phyloP scores from a whole-genome alignment of 2,329 filamentous ascomycete species.

The Fusarium pseudograminearum region DNA sequence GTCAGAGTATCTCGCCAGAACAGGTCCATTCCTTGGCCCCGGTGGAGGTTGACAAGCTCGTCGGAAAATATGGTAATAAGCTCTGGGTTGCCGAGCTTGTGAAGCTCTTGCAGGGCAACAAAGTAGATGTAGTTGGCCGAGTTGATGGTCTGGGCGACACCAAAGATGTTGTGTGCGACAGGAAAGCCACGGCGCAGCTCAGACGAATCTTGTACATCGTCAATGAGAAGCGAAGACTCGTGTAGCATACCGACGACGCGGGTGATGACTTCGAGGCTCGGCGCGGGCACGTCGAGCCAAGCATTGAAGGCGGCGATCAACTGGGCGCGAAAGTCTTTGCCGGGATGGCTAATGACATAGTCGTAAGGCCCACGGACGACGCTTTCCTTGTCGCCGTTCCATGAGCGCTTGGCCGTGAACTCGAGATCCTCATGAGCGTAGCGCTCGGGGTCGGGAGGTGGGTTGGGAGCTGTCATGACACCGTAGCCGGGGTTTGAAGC shows the following conservation, averaged over 20 bases:
- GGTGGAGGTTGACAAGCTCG: conserved; percentile 85
- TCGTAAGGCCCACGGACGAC: conserved; percentile 83
- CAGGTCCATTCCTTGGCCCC: conserved; percentile 90
- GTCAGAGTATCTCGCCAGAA: conserved; percentile 90
- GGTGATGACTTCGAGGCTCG: conserved; percentile 79
- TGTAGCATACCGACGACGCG: conserved; percentile 87
- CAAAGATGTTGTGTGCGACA: conserved; percentile 87
- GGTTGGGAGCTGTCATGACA: conserved; percentile 53
- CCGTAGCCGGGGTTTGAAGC: conserved; percentile 32
- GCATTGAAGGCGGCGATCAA: conserved; percentile 85
- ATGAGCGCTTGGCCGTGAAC: conserved; percentile 65
- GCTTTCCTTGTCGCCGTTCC: conserved; percentile 81
- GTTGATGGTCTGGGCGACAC: conserved; percentile 89
- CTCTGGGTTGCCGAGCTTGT: conserved; percentile 75
- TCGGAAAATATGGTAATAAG: conserved; percentile 81
- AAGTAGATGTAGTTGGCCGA: conserved; percentile 93
- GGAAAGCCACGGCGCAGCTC: conserved; percentile 81
- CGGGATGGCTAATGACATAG: conserved; percentile 82
- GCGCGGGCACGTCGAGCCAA: conserved; percentile 79
- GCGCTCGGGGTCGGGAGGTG: conserved; percentile 62
- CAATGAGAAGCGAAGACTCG: conserved; percentile 84
- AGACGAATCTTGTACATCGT: conserved; percentile 89
- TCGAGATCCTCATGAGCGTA: conserved; percentile 68
- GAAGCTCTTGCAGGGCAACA: conserved; percentile 78
- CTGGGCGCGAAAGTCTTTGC: conserved; percentile 86